Conservation (phyloP, 1,139 yeast species). For the Citeromyces hawaiiensis region DNA sequence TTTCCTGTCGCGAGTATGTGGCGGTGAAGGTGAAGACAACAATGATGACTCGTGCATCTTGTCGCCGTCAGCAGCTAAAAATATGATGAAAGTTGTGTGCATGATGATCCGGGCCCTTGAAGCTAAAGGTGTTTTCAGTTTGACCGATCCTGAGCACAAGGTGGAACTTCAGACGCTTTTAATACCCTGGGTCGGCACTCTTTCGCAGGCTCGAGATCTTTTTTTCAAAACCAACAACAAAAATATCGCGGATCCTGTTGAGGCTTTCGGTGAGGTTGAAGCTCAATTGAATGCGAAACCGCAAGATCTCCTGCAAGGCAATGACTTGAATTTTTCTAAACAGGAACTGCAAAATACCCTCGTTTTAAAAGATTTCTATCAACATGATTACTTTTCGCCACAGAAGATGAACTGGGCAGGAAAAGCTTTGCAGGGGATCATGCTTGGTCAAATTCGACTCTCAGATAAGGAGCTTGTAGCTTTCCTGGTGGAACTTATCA, state of each 20-base stretch:
- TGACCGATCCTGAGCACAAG: slow-evolving; percentile 32
- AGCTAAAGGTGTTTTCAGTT: slow-evolving; percentile 26
- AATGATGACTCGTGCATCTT: slow-evolving; percentile 8
- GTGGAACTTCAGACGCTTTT: slow-evolving; percentile 43
- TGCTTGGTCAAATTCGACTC: neutral
- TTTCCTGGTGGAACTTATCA: neutral
- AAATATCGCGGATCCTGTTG: neutral
- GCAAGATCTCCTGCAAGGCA: neutral
- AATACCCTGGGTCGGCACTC: slow-evolving; percentile 46
- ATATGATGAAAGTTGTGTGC: slow-evolving; percentile 41
- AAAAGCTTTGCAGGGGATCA: neutral
- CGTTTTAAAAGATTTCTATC: neutral
- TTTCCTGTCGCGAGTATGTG: slow-evolving; percentile 18
- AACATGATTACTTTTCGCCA: neutral
- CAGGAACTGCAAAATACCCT: neutral
- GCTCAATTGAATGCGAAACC: neutral
- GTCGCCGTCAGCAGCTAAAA: slow-evolving; percentile 28
- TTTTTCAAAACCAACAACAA: slow-evolving; percentile 3
- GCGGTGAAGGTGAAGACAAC: neutral
- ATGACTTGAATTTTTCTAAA: neutral
- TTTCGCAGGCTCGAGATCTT: slow-evolving; percentile 26
- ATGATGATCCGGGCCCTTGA: slow-evolving; percentile 43
- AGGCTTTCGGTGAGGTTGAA: neutral
- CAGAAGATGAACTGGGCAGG: neutral
- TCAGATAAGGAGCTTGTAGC: neutral